phyloP scores from a whole-genome alignment of 345 rosid species.

The Salix arbutifolia region DNA sequence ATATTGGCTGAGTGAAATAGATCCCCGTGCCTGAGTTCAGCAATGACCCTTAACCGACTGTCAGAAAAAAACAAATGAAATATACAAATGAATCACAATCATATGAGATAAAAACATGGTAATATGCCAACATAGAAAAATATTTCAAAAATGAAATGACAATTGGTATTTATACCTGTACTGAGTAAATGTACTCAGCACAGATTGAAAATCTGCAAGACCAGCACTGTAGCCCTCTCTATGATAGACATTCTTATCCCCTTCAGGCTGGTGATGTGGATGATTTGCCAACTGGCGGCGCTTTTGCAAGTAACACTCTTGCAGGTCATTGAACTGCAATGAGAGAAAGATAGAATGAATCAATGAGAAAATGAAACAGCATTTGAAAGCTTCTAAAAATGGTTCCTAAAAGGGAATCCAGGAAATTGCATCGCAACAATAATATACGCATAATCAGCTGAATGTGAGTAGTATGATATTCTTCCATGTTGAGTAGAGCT shows the following conservation, averaged over 20 bases:
- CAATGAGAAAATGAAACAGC: background rate
- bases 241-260: slow-evolving; percentile 55
- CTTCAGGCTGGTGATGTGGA: slow-evolving; percentile 49
- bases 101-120: background rate
- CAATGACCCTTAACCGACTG: slow-evolving; percentile 93
- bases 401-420: background rate
- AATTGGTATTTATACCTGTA: slow-evolving; percentile 57
- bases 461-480: background rate
- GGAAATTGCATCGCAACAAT: background rate
- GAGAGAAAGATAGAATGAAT: slow-evolving; percentile 10
- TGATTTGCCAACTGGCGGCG: slow-evolving; percentile 71
- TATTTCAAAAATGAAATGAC: background rate
- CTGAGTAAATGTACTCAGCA: slow-evolving; percentile 71
- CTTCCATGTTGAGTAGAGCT: background rate
- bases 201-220: slow-evolving; percentile 89
- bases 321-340: slow-evolving; percentile 78
- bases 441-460: background rate
- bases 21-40: slow-evolving; percentile 92
- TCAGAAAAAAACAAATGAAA: slow-evolving; percentile 11
- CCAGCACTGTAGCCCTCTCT: slow-evolving; percentile 83
- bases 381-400: background rate
- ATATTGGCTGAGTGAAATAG: slow-evolving; percentile 96
- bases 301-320: slow-evolving; percentile 95
- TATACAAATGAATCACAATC: slow-evolving; percentile 3
- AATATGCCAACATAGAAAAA: background rate